Conservation (phyloP, 805 yeast genomes). For the Candida tallmaniae region DNA sequence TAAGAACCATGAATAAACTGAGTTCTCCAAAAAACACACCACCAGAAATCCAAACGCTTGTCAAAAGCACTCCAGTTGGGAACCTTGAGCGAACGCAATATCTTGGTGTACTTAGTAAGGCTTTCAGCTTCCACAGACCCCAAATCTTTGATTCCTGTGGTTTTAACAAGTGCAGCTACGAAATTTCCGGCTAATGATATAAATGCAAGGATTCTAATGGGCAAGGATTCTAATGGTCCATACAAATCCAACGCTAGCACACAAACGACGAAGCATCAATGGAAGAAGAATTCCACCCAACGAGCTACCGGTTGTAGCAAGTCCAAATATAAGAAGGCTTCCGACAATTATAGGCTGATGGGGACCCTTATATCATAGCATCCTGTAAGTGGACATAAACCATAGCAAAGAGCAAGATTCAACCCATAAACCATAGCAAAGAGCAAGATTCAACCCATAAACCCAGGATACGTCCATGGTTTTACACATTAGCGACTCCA, state of each 20-base stretch:
- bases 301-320: slow-evolving; percentile 63
- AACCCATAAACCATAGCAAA: slow-evolving; percentile 29
- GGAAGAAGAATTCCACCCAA: slow-evolving; percentile 64
- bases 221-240: slow-evolving; percentile 53
- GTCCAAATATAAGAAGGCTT: slow-evolving; percentile 38
- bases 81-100: slow-evolving; percentile 13
- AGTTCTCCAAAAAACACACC: slow-evolving; percentile 32
- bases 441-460: slow-evolving; percentile 52
- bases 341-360: slow-evolving; percentile 41
- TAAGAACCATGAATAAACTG: slow-evolving; percentile 37
- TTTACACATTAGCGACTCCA: slow-evolving; percentile 56
- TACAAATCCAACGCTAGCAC: slow-evolving; percentile 46
- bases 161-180: slow-evolving; percentile 22
- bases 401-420: slow-evolving; percentile 36
- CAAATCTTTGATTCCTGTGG: slow-evolving; percentile 15
- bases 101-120: slow-evolving; percentile 8
- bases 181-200: slow-evolving; percentile 23
- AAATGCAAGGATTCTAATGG: slow-evolving; percentile 23
- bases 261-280: slow-evolving; percentile 42
- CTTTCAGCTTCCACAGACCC: slow-evolving; percentile 31
- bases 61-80: slow-evolving; percentile 32
- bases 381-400: slow-evolving; percentile 40
- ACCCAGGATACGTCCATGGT: slow-evolving; percentile 57
- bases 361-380: slow-evolving; percentile 62
- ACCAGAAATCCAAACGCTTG: slow-evolving; percentile 31